Conservation (phyloP, 208 protist genomes). For the Crithidia mellificae region DNA sequence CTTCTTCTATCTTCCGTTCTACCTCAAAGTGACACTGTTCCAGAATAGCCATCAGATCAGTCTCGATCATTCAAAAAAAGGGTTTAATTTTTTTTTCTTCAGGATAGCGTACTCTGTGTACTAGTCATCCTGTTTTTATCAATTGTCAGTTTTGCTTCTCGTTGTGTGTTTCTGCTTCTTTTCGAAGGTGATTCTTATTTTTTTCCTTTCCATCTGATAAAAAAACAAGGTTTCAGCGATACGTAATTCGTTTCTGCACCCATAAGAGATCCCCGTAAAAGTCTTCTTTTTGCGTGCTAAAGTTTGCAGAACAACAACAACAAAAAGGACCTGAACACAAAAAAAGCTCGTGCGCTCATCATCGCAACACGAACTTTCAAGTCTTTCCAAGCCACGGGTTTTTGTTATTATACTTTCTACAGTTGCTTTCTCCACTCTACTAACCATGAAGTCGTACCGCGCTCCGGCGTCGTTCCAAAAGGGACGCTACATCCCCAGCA, state of each 20-base stretch:
- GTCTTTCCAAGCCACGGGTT: too few species aligned
- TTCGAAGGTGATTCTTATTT: neutral
- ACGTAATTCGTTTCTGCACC: neutral
- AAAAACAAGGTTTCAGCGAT: too few species aligned
- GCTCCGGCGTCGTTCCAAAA: slow-evolving; percentile 47
- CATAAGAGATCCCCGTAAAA: neutral
- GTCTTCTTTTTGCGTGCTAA: neutral
- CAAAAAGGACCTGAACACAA: too few species aligned
- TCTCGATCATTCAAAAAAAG: neutral
- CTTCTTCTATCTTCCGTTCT: neutral
- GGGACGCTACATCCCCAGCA: slow-evolving; percentile 66
- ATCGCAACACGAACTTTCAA: too few species aligned
- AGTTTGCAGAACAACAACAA: neutral
- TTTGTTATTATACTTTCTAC: too few species aligned
- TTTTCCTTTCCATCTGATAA: neutral
- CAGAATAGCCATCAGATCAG: neutral
- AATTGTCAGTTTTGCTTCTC: slow-evolving; percentile 3
- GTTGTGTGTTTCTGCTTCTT: slow-evolving; percentile 1
- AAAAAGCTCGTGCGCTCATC: too few species aligned
- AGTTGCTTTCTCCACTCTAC: too few species aligned
- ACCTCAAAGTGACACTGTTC: neutral
- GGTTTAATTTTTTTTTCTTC: neutral
- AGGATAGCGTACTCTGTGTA: neutral
- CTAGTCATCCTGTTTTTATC: neutral
- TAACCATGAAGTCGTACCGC: slow-evolving; percentile 63